Conservation (phyloP, 257 asterid species). For the Solanum pimpinellifolium region DNA sequence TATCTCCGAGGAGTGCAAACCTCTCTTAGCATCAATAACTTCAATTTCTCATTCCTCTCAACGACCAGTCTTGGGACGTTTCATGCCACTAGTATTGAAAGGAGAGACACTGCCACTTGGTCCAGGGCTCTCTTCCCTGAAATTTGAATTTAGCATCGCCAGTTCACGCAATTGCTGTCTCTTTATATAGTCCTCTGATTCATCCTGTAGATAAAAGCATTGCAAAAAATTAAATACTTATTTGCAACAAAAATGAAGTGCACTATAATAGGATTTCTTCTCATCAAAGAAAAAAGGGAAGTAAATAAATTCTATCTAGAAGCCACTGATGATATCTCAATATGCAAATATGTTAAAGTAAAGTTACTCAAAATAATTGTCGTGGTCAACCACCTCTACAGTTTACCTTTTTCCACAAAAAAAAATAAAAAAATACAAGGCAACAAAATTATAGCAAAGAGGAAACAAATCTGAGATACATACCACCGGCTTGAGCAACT, state of each 20-base stretch:
- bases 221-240: not conserved
- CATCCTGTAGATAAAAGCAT: slow-evolving; percentile 43
- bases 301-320: not conserved
- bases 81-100: slow-evolving; percentile 88
- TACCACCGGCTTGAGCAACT: slow-evolving; percentile 94
- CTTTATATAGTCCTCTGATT: slow-evolving; percentile 85
- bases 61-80: slow-evolving; percentile 95
- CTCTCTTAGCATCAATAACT: not conserved
- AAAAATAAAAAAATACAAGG: not conserved
- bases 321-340: not conserved
- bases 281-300: not conserved
- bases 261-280: not conserved
- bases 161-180: slow-evolving; percentile 95
- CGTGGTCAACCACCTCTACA: not conserved
- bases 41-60: slow-evolving; percentile 10
- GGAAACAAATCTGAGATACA: not conserved
- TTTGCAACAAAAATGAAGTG: not conserved
- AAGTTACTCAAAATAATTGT: not conserved
- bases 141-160: slow-evolving; percentile 82
- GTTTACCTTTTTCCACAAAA: not conserved
- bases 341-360: not conserved
- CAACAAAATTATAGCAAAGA: not conserved
- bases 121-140: slow-evolving; percentile 96
- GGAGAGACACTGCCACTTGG: slow-evolving; percentile 95
- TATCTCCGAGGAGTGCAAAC: slow-evolving; percentile 5